Evolutionary conservation across 2,329 filamentous ascomycete genomes (phyloP).

Genomic region (Tolypocladium cylindrosporum): DNA sequence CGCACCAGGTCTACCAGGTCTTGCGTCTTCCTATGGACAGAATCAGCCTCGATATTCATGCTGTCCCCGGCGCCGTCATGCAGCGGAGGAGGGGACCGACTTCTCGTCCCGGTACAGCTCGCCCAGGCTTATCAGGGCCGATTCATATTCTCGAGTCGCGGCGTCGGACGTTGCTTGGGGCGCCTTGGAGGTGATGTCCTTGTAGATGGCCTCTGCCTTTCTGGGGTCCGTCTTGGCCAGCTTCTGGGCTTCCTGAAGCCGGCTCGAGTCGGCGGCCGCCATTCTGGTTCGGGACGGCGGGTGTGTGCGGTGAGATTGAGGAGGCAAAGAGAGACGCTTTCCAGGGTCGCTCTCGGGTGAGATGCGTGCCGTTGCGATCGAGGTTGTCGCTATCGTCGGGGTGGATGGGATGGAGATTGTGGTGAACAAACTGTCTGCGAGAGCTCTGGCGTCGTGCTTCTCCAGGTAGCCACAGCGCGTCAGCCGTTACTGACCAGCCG

Average conservation of each 20-base stretch:
- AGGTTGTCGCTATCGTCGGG: background rate
- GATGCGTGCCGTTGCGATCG: background rate
- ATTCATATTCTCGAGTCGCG: slow-evolving; percentile 85
- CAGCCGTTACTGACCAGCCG: background rate
- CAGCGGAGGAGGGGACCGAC: slow-evolving; percentile 33
- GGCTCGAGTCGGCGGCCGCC: slow-evolving; percentile 48
- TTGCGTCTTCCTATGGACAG: slow-evolving; percentile 53
- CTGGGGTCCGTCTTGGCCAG: slow-evolving; percentile 68
- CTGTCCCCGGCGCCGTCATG: slow-evolving; percentile 2
- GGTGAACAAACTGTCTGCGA: background rate
- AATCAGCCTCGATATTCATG: slow-evolving; percentile 1
- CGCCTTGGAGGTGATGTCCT: slow-evolving; percentile 77
- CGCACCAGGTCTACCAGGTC: slow-evolving; percentile 85
- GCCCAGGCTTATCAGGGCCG: slow-evolving; percentile 76
- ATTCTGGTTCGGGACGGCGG: slow-evolving; percentile 23
- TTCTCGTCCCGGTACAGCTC: slow-evolving; percentile 87
- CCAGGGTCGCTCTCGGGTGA: background rate
- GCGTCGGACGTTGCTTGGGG: slow-evolving; percentile 75
- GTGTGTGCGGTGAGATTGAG: background rate
- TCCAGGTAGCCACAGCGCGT: slow-evolving; percentile 25
- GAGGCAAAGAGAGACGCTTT: background rate
- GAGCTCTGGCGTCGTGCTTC: slow-evolving; percentile 1
- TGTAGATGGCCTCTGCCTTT: slow-evolving; percentile 81
- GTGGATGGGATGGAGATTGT: background rate
- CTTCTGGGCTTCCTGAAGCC: slow-evolving; percentile 84